A percentile compares a stretch with the other conserved stretches of the same genome.
phyloP scores from a whole-genome alignment of 805 yeast genomes.

The Ogataea minuta region DNA sequence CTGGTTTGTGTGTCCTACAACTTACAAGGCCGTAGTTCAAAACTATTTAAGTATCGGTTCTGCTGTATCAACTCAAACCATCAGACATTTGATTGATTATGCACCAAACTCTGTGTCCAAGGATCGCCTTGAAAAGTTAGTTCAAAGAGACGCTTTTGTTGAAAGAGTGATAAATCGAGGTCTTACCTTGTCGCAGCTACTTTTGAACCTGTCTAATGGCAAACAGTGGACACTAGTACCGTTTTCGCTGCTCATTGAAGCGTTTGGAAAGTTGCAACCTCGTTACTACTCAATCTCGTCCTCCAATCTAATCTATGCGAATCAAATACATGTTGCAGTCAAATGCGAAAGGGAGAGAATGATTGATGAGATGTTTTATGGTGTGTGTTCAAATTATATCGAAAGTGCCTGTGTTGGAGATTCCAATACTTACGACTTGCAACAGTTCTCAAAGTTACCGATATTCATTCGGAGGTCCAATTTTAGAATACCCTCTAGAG shows the following conservation, averaged over 20 bases:
- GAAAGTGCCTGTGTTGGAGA: conserved; percentile 49
- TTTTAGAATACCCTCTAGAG: conserved; percentile 83
- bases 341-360: conserved; percentile 60
- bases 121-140: conserved; percentile 46
- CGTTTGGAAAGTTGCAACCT: conserved; percentile 75
- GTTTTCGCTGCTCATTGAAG: conserved; percentile 75
- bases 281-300: conserved; percentile 93
- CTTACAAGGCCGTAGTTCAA: conserved; percentile 72
- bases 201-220: conserved; percentile 56
- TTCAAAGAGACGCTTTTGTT: conserved; percentile 32
- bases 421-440: background rate
- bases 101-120: conserved; percentile 63
- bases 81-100: conserved; percentile 64
- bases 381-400: conserved; percentile 84
- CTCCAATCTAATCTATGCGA: conserved; percentile 59
- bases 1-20: conserved; percentile 67
- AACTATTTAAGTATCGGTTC: conserved; percentile 84
- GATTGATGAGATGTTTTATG: conserved; percentile 45
- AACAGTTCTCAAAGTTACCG: conserved; percentile 49
- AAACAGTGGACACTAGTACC: conserved; percentile 70
- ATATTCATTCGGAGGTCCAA: conserved; percentile 86
- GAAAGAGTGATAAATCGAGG: conserved; percentile 52
- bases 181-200: conserved; percentile 67
- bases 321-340: conserved; percentile 71
- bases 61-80: conserved; percentile 78